These are phyloP conservation scores for Linnemannia hyalina DNA, from an alignment of 192 early-diverging fungal genomes.

Conservation along the genomic window DNA sequence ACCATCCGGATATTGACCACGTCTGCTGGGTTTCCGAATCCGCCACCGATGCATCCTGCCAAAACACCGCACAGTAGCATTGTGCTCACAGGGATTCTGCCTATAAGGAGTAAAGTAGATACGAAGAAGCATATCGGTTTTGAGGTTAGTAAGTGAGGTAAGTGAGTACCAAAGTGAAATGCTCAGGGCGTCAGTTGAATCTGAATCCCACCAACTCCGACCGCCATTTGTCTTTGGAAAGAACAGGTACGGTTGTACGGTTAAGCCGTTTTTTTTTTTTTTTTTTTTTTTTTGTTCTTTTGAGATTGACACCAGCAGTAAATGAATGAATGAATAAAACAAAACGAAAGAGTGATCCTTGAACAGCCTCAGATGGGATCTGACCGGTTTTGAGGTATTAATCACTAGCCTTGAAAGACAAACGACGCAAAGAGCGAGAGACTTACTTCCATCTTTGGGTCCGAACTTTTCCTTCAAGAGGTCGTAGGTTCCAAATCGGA, in stretches of 20 bases:
- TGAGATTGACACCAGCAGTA: not conserved
- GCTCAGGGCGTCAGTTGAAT: not conserved
- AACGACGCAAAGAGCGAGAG: slow-evolving; percentile 2
- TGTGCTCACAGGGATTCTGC: slow-evolving; percentile 55
- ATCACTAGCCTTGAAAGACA: not conserved
- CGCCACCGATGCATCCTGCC: slow-evolving; percentile 71
- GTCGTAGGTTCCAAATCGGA: slow-evolving; percentile 84
- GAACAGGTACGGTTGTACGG: not conserved
- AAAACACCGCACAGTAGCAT: slow-evolving; percentile 61
- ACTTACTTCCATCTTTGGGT: slow-evolving; percentile 62
- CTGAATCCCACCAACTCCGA: not conserved
- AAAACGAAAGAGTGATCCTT: not conserved
- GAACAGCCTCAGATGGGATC: not conserved
- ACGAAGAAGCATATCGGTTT: not conserved
- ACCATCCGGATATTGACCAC: slow-evolving; percentile 87
- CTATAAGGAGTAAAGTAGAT: slow-evolving; percentile 17
- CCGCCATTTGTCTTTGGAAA: not conserved
- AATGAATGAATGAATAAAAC: not conserved
- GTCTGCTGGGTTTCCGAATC: slow-evolving; percentile 84
- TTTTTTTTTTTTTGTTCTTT: not conserved
- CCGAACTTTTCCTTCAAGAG: slow-evolving; percentile 68
- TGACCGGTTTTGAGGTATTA: not conserved
- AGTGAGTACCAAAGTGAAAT: not conserved
- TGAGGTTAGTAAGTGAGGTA: not conserved
- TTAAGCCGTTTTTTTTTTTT: not conserved